These are phyloP conservation scores for Cystofilobasidium bisporidii DNA, from an alignment of 768 basidiomycete species.

Conservation along the genomic window DNA sequence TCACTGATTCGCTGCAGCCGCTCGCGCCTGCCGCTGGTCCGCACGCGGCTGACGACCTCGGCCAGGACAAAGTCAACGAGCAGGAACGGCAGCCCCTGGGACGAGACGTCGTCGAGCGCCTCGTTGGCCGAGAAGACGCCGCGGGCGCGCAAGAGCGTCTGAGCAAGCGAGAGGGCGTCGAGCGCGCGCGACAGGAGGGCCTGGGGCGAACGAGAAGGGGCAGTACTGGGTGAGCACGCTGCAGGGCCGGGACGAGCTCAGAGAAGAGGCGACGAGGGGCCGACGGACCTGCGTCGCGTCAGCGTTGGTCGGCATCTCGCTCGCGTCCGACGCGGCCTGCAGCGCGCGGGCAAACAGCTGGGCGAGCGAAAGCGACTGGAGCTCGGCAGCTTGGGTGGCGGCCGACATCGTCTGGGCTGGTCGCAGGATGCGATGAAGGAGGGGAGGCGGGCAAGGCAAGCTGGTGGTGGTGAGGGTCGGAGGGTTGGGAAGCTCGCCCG, in stretches of 20 bases:
- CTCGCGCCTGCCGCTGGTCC: conserved; percentile 33
- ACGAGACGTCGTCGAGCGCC: conserved; percentile 36
- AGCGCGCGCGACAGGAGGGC: conserved; percentile 1
- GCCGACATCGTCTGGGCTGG: neutral
- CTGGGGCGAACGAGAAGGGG: neutral
- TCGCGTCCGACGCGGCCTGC: conserved; percentile 3
- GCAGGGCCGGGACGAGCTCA: neutral
- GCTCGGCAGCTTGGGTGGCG: neutral
- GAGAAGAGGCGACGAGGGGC: neutral
- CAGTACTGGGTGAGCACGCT: neutral
- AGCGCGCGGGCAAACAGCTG: conserved; percentile 23
- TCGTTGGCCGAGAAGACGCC: conserved; percentile 42
- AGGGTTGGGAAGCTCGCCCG: too few species aligned
- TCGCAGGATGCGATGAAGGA: too few species aligned
- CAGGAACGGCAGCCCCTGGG: conserved; percentile 39
- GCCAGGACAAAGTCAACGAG: conserved; percentile 36
- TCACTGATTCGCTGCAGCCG: conserved; percentile 33
- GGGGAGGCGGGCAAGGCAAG: neutral
- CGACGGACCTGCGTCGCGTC: conserved; percentile 22
- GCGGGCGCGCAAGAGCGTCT: conserved; percentile 23
- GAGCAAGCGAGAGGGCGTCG: conserved; percentile 10
- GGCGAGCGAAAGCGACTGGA: conserved; percentile 18
- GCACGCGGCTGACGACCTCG: conserved; percentile 35
- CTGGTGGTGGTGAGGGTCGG: neutral
- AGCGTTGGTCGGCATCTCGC: conserved; percentile 11